A percentile compares a stretch with the other conserved stretches of the same genome.
Conservation (phyloP, 2,329 filamentous ascomycete species). For the Celoporthe dispersa region DNA sequence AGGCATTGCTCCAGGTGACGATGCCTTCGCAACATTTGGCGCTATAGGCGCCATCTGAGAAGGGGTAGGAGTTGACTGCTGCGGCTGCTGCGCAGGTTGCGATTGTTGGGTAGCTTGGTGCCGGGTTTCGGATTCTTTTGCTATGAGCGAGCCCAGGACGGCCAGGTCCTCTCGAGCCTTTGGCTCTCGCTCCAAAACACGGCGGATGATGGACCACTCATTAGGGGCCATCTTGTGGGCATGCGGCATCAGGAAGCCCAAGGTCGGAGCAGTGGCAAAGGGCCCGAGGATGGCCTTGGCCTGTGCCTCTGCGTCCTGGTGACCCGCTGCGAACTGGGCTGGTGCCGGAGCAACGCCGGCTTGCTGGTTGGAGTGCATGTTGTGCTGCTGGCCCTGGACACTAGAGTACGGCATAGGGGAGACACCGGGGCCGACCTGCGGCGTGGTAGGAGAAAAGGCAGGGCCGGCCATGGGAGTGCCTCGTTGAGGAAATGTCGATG, state of each 20-base stretch:
- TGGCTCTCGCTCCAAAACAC: constrained; percentile 69
- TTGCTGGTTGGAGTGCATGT: constrained; percentile 22
- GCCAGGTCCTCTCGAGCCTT: constrained; percentile 66
- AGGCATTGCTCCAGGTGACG: not conserved
- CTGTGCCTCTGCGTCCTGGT: constrained; percentile 48
- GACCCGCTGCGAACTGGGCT: constrained; percentile 34
- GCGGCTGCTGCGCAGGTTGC: constrained; percentile 21
- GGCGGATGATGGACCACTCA: constrained; percentile 75
- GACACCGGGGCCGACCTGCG: constrained; percentile 38
- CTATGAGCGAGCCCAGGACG: constrained; percentile 59
- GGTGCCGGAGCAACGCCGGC: constrained; percentile 15
- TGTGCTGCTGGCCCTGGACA: constrained; percentile 20
- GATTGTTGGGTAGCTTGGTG: constrained; percentile 15
- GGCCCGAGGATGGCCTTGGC: constrained; percentile 67
- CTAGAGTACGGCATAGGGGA: constrained; percentile 40
- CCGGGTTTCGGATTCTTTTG: constrained; percentile 46
- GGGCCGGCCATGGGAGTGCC: constrained; percentile 55
- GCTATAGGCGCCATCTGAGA: constrained; percentile 7
- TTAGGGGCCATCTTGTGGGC: constrained; percentile 69
- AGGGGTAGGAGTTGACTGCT: constrained; percentile 11
- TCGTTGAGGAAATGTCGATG: constrained; percentile 44
- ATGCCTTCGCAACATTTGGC: constrained; percentile 1
- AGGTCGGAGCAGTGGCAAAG: constrained; percentile 65
- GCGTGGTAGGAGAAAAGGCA: constrained; percentile 58
- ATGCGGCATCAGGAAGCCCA: constrained; percentile 71